These are phyloP conservation scores for Dalbergia cultrata DNA, from an alignment of 306 rosid species.

Conservation along the genomic window DNA sequence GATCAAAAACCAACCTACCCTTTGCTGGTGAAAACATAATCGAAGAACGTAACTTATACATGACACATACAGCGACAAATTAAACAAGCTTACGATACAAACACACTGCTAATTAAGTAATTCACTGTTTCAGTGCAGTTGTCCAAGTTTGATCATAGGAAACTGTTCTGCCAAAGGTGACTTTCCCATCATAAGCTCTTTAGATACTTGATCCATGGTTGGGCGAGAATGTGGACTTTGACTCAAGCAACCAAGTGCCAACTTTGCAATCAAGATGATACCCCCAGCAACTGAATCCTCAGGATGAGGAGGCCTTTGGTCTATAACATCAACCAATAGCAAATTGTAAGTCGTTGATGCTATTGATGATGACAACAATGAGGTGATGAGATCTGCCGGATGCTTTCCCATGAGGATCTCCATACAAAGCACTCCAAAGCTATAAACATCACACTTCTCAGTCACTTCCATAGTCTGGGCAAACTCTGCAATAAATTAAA, in stretches of 20 bases:
- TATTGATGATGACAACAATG: constrained; percentile 33
- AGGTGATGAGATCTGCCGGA: constrained; percentile 39
- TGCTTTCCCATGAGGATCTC: constrained; percentile 48
- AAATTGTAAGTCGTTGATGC: constrained; percentile 28
- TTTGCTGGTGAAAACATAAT: no score
- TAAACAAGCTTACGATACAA: no score
- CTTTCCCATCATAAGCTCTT: constrained; percentile 22
- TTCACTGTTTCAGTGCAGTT: constrained; percentile 25
- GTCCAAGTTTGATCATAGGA: constrained; percentile 34
- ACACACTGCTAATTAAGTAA: no score
- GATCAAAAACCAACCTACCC: no score
- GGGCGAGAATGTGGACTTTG: constrained; percentile 41
- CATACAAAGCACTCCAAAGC: constrained; percentile 40
- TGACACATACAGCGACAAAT: no score
- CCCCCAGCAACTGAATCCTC: background rate
- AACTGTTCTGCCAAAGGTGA: constrained; percentile 37
- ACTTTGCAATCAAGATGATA: constrained; percentile 27
- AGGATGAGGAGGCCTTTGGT: constrained; percentile 35
- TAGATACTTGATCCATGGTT: constrained; percentile 40
- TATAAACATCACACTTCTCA: constrained; percentile 41
- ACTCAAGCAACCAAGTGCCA: constrained; percentile 41
- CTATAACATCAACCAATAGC: constrained; percentile 34
- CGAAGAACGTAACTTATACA: no score
- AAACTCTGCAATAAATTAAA: constrained; percentile 35
- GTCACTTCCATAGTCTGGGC: constrained; percentile 37